phyloP scores from a whole-genome alignment of 208 protist species.

The Ichthyophonus hoferi region DNA sequence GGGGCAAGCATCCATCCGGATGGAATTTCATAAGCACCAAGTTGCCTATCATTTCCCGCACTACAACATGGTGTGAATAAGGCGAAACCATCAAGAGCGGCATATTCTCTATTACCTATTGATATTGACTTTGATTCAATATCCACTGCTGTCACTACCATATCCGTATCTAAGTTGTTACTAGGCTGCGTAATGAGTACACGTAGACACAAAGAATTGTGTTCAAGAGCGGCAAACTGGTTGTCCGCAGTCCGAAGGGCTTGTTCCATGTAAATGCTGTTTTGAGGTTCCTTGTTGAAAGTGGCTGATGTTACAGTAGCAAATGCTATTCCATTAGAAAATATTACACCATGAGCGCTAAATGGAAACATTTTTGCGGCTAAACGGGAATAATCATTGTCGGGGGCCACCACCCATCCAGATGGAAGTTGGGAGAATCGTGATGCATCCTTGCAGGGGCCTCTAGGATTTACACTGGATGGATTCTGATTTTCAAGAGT shows the following conservation, averaged over 20 bases:
- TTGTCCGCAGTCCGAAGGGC: too few relatives aligned
- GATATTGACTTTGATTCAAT: too few relatives aligned
- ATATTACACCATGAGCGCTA: neutral
- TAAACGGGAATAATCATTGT: neutral
- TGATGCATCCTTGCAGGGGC: neutral
- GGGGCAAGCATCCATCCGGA: neutral
- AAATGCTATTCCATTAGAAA: neutral
- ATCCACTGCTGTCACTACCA: neutral
- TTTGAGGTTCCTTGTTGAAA: too few relatives aligned
- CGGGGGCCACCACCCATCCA: neutral
- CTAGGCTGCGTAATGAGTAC: neutral
- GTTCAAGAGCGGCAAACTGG: too few relatives aligned
- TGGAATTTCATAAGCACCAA: neutral
- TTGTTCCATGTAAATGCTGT: too few relatives aligned
- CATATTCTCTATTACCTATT: too few relatives aligned
- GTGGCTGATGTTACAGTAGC: neutral
- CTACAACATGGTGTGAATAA: too few relatives aligned
- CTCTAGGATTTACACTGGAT: neutral
- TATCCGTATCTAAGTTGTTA: neutral
- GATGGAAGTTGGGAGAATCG: neutral
- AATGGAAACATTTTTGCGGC: conserved; percentile 1
- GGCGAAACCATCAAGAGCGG: too few relatives aligned
- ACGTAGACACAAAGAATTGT: neutral
- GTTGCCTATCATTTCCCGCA: too few relatives aligned
- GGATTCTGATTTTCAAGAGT: neutral